Percentiles rank a stretch among this genome's conserved stretches.
phyloP scores from a whole-genome alignment of 495 filamentous ascomycete species.

The Venustampulla echinocandica region DNA sequence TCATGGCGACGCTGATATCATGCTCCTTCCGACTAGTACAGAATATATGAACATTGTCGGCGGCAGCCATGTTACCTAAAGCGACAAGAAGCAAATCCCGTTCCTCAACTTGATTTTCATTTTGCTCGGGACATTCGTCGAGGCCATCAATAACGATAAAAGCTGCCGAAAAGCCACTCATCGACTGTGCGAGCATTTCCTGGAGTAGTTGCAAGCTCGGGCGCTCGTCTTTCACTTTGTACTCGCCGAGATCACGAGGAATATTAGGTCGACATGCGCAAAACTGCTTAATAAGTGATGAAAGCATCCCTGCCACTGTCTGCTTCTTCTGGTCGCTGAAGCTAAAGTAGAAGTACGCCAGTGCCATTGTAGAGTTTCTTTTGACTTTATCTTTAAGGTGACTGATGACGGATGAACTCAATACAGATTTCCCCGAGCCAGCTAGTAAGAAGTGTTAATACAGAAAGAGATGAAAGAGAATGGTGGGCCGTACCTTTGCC shows the following conservation, averaged over 20 bases:
- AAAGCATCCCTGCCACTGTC: conserved; percentile 8
- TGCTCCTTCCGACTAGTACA: conserved; percentile 23
- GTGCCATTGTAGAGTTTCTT: background rate
- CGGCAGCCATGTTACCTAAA: too few relatives aligned
- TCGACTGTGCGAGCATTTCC: conserved; percentile 8
- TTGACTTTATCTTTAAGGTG: conserved; percentile 15
- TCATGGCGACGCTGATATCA: conserved; percentile 16
- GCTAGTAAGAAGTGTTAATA: conserved; percentile 14
- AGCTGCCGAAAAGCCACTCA: conserved; percentile 11
- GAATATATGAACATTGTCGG: too few relatives aligned
- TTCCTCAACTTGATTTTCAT: too few relatives aligned
- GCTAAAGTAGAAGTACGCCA: conserved; percentile 29
- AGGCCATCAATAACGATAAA: conserved; percentile 17
- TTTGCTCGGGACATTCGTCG: conserved; percentile 14
- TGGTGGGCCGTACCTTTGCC: conserved; percentile 29
- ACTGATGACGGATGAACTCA: conserved; percentile 26
- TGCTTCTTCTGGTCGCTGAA: conserved; percentile 25
- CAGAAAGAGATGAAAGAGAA: conserved; percentile 20
- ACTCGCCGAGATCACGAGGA: background rate
- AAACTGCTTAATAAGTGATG: conserved; percentile 15
- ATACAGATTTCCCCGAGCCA: conserved; percentile 32
- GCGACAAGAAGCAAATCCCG: too few relatives aligned
- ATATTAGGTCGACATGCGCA: conserved; percentile 8
- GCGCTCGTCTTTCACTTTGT: conserved; percentile 3
- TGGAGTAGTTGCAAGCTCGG: conserved; percentile 6